Percentiles rank a stretch among this genome's conserved stretches.
phyloP scores from a whole-genome alignment of 1,284 basidiomycete genomes.

The Tilletiaria anomala region DNA sequence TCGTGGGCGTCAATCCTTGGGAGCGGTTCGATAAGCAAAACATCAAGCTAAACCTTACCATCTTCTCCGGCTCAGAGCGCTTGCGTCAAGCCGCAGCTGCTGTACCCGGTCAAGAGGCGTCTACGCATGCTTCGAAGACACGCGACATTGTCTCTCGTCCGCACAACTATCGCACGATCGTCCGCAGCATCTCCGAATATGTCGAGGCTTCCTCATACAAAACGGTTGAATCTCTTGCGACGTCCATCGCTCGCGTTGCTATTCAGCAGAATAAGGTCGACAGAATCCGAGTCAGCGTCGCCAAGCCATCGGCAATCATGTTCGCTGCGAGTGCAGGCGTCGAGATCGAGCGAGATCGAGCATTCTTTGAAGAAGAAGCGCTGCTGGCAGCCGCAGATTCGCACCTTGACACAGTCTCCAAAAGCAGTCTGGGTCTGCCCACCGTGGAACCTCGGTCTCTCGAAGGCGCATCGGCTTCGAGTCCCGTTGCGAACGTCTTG shows the following conservation, averaged over 20 bases:
- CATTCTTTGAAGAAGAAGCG: slow-evolving; percentile 27
- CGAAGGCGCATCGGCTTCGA: too few relatives aligned
- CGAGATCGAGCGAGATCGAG: slow-evolving; percentile 47
- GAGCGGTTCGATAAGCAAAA: slow-evolving; percentile 58
- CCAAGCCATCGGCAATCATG: slow-evolving; percentile 63
- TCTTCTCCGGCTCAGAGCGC: slow-evolving; percentile 34
- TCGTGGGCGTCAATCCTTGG: slow-evolving; percentile 60
- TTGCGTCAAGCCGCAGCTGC: neutral
- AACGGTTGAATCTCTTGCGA: slow-evolving; percentile 61
- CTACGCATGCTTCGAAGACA: slow-evolving; percentile 1
- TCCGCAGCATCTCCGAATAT: slow-evolving; percentile 39
- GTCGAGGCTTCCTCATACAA: slow-evolving; percentile 48
- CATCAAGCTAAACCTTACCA: slow-evolving; percentile 50
- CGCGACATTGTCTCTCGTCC: slow-evolving; percentile 24
- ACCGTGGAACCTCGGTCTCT: too few relatives aligned
- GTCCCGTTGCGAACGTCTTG: neutral
- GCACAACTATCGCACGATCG: slow-evolving; percentile 14
- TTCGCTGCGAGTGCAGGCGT: slow-evolving; percentile 55
- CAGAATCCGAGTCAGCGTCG: slow-evolving; percentile 46
- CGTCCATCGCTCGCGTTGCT: slow-evolving; percentile 50
- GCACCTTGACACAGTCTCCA: too few relatives aligned
- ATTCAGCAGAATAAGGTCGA: slow-evolving; percentile 20
- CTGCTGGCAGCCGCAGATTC: too few relatives aligned
- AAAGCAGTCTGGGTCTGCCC: too few relatives aligned
- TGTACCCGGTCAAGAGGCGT: neutral